phyloP scores from a whole-genome alignment of 106 monocot species.

The Narthecium ossifragum region DNA sequence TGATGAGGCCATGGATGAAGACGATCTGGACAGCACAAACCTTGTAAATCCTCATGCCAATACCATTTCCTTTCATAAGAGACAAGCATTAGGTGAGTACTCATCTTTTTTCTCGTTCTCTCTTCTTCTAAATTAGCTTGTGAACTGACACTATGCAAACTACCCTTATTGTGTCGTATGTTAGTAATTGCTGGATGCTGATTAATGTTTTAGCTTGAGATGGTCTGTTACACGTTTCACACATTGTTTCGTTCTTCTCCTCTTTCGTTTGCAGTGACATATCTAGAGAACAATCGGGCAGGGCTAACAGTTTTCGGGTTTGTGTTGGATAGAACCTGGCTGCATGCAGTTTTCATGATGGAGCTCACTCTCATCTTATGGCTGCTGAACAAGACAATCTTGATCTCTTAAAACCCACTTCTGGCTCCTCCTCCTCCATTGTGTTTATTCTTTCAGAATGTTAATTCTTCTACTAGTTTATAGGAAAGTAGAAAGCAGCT shows the following conservation, averaged over 20 bases:
- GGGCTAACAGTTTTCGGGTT: slow-evolving; percentile 49
- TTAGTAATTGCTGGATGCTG: neutral
- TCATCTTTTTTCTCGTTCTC: neutral
- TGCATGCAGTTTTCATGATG: slow-evolving; percentile 49
- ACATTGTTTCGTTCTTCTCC: neutral
- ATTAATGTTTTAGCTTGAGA: neutral
- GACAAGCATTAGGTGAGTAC: slow-evolving; percentile 77
- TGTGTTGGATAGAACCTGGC: slow-evolving; percentile 36
- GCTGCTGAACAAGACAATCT: slow-evolving; percentile 50
- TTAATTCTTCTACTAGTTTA: too few species aligned
- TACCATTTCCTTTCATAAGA: slow-evolving; percentile 80
- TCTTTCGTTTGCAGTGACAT: slow-evolving; percentile 38
- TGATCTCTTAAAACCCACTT: slow-evolving; percentile 27
- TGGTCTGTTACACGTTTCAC: neutral
- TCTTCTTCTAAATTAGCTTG: neutral
- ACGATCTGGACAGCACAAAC: slow-evolving; percentile 41
- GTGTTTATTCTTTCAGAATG: neutral
- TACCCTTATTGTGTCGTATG: neutral
- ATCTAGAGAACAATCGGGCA: slow-evolving; percentile 59
- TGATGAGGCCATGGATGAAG: slow-evolving; percentile 30
- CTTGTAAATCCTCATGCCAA: slow-evolving; percentile 32
- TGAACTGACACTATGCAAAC: neutral
- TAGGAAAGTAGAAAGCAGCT: too few species aligned
- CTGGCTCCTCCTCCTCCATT: neutral
- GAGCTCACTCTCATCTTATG: slow-evolving; percentile 42